Percentiles rank a stretch among this genome's conserved stretches.
Evolutionary conservation across 2,329 filamentous ascomycete species (phyloP).

Genomic region (Penicillium sp.): DNA sequence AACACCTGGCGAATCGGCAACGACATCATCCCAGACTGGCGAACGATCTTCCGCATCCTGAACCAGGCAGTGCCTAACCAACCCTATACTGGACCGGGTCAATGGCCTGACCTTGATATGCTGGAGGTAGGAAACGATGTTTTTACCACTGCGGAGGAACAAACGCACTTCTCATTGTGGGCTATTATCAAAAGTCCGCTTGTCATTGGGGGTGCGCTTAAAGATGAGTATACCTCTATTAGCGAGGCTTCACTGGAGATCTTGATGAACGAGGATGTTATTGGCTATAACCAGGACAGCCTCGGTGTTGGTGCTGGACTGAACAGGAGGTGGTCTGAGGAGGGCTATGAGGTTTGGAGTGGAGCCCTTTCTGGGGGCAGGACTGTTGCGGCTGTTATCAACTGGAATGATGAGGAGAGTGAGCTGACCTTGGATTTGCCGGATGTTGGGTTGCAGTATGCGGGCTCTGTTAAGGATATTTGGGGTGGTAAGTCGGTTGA

Average conservation of each 20-base stretch:
- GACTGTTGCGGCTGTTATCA: conserved; percentile 50
- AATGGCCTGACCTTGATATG: conserved; percentile 58
- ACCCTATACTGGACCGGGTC: conserved; percentile 46
- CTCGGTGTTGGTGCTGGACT: conserved; percentile 55
- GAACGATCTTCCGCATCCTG: conserved; percentile 53
- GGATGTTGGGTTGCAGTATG: conserved; percentile 43
- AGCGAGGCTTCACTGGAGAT: conserved; percentile 44
- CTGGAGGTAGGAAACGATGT: conserved; percentile 52
- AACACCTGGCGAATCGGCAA: conserved; percentile 56
- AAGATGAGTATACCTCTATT: conserved; percentile 35
- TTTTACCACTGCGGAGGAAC: conserved; percentile 50
- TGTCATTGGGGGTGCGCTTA: conserved; percentile 49
- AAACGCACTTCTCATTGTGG: conserved; percentile 57
- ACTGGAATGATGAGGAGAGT: conserved; percentile 51
- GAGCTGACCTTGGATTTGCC: conserved; percentile 46
- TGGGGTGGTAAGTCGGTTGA: conserved; percentile 23
- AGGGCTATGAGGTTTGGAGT: conserved; percentile 55
- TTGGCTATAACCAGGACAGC: conserved; percentile 60
- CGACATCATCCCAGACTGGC: conserved; percentile 56
- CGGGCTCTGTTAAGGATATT: conserved; percentile 32
- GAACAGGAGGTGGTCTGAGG: conserved; percentile 49
- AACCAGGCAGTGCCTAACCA: conserved; percentile 55
- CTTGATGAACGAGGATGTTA: conserved; percentile 55
- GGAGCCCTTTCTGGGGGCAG: conserved; percentile 48
- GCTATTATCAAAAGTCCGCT: conserved; percentile 55